A percentile compares a stretch with the other conserved stretches of the same genome.
Conservation (phyloP, 495 filamentous ascomycete species). For the Patellaria atrata region DNA sequence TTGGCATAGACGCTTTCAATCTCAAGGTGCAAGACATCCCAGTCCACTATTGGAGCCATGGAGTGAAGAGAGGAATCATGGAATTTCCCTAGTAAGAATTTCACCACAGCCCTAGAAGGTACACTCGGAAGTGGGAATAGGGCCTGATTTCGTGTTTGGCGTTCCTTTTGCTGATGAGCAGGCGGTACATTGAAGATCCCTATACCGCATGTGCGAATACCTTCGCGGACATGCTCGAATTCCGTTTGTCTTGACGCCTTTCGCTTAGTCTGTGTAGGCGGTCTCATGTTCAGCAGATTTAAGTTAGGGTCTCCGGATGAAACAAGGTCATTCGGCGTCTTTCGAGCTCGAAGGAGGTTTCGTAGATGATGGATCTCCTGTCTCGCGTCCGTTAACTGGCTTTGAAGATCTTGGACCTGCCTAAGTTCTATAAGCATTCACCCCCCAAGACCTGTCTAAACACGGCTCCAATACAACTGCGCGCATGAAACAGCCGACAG, state of each 20-base stretch:
- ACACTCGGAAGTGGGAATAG: slow-evolving; percentile 46
- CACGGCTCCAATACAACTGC: no score
- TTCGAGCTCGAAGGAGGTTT: slow-evolving; percentile 35
- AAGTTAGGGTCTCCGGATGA: slow-evolving; percentile 42
- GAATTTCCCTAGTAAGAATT: slow-evolving; percentile 64
- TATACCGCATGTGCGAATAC: slow-evolving; percentile 57
- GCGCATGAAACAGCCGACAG: no score
- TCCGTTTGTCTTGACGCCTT: no score
- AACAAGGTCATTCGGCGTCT: slow-evolving; percentile 38
- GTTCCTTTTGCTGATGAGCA: slow-evolving; percentile 45
- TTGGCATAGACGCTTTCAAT: slow-evolving; percentile 64
- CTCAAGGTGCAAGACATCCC: slow-evolving; percentile 65
- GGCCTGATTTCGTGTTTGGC: no score
- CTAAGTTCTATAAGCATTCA: slow-evolving; percentile 22
- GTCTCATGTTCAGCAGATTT: slow-evolving; percentile 55
- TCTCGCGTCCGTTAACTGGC: slow-evolving; percentile 62
- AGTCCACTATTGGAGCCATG: slow-evolving; percentile 74
- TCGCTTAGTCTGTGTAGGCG: slow-evolving; percentile 38
- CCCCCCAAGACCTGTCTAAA: no score
- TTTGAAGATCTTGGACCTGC: slow-evolving; percentile 94
- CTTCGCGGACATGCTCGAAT: slow-evolving; percentile 53
- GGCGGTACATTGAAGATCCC: slow-evolving; percentile 75
- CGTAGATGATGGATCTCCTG: slow-evolving; percentile 59
- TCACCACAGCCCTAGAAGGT: slow-evolving; percentile 55
- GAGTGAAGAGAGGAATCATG: slow-evolving; percentile 61